phyloP scores from a whole-genome alignment of 148 eudicot species.

The Fagopyrum tataricum region DNA sequence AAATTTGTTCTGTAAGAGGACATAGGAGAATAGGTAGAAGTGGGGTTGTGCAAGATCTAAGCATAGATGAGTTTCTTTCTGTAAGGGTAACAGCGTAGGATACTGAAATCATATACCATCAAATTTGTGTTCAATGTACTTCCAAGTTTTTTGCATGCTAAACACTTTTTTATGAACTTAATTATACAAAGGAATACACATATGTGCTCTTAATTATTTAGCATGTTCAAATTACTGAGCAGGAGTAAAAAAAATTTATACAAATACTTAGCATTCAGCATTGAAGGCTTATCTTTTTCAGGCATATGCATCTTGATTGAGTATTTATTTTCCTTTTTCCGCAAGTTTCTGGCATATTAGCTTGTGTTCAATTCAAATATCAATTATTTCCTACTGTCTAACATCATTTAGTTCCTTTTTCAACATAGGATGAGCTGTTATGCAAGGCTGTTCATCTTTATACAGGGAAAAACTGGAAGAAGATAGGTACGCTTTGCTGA shows the following conservation, averaged over 20 bases:
- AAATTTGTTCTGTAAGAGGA: too few species aligned
- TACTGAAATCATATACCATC: not conserved
- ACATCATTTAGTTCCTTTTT: constrained; percentile 6
- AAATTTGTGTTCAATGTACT: not conserved
- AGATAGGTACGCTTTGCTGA: constrained; percentile 54
- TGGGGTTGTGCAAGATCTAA: too few species aligned
- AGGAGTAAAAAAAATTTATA: not conserved
- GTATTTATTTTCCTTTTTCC: not conserved
- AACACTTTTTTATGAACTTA: not conserved
- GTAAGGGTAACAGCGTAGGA: not conserved
- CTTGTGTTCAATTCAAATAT: not conserved
- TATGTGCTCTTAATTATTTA: not conserved
- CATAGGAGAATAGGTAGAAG: too few species aligned
- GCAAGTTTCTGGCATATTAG: not conserved
- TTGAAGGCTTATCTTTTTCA: not conserved
- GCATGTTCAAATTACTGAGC: not conserved
- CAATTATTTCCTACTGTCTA: not conserved
- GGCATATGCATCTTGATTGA: not conserved
- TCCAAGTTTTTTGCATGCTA: not conserved
- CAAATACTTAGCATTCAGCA: not conserved
- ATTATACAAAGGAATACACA: not conserved
- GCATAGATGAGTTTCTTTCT: too few species aligned
- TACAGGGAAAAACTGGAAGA: constrained; percentile 91
- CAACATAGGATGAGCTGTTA: constrained; percentile 68
- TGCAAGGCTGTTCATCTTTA: constrained; percentile 69